Conservation (phyloP, 768 basidiomycete genomes). For the Amanita rimosa region DNA sequence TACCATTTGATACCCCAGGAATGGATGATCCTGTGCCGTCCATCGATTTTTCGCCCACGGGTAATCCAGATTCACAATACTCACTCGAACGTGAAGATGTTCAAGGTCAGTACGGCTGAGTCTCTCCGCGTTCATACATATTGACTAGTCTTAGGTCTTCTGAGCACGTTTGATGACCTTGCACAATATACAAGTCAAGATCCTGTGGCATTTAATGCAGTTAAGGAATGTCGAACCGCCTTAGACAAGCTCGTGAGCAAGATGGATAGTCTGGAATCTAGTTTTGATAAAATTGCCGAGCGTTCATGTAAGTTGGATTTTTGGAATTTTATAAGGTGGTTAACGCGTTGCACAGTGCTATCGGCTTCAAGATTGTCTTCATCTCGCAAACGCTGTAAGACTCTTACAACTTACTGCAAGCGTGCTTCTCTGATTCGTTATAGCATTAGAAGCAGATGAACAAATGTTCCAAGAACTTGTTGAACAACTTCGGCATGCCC, state of each 20-base stretch:
- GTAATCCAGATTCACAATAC: slow-evolving; percentile 50
- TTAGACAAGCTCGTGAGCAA: slow-evolving; percentile 62
- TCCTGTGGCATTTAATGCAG: slow-evolving; percentile 35
- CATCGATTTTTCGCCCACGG: slow-evolving; percentile 70
- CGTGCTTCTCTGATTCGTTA: slow-evolving; percentile 7
- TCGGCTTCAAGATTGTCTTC: slow-evolving; percentile 62
- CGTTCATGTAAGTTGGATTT: slow-evolving; percentile 51
- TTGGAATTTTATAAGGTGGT: background rate
- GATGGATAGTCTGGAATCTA: slow-evolving; percentile 71
- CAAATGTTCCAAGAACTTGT: slow-evolving; percentile 63
- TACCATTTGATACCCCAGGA: slow-evolving; percentile 78
- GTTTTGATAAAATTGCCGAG: slow-evolving; percentile 82
- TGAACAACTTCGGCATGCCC: slow-evolving; percentile 50
- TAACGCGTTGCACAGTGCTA: slow-evolving; percentile 37
- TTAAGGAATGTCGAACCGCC: slow-evolving; percentile 47
- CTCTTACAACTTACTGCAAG: slow-evolving; percentile 10
- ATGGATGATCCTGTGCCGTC: slow-evolving; percentile 74
- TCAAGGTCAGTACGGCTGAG: slow-evolving; percentile 38
- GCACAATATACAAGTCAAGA: slow-evolving; percentile 42
- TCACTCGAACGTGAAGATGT: slow-evolving; percentile 64
- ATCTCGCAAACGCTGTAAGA: slow-evolving; percentile 62
- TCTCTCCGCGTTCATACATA: slow-evolving; percentile 8
- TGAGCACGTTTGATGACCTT: slow-evolving; percentile 54
- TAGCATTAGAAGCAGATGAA: slow-evolving; percentile 69
- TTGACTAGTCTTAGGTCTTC: slow-evolving; percentile 31